Conservation (phyloP, 768 basidiomycete species). For the Hygrocybe punicea region DNA sequence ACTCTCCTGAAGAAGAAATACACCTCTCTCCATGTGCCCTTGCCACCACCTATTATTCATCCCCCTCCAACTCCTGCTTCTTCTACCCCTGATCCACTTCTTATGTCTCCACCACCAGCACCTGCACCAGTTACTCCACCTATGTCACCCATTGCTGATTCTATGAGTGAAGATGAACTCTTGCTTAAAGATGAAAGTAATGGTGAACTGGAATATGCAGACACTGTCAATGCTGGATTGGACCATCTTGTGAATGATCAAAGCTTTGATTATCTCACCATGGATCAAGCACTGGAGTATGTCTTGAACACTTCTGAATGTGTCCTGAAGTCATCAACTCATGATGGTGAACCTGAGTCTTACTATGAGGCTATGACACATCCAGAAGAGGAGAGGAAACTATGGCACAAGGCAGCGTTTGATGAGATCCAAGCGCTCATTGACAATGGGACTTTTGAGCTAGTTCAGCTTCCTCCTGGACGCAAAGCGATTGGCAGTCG, state of each 20-base stretch:
- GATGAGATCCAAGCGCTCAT: slow-evolving; percentile 26
- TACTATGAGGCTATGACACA: slow-evolving; percentile 20
- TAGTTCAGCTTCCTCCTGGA: slow-evolving; percentile 32
- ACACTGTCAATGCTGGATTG: background rate
- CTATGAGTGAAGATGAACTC: slow-evolving; percentile 2
- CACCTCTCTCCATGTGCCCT: background rate
- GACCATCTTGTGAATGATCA: background rate
- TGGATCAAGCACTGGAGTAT: background rate
- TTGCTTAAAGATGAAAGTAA: slow-evolving; percentile 7
- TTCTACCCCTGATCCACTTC: slow-evolving; percentile 4
- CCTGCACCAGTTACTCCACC: background rate
- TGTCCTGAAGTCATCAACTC: slow-evolving; percentile 2
- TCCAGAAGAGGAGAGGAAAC: slow-evolving; percentile 12
- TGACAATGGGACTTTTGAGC: slow-evolving; percentile 33
- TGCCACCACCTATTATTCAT: background rate
- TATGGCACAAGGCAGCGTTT: slow-evolving; percentile 26
- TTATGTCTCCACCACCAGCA: background rate
- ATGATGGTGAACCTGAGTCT: slow-evolving; percentile 14
- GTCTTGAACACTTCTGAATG: background rate
- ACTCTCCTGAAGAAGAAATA: background rate
- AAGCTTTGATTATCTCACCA: background rate
- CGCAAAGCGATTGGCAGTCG: slow-evolving; percentile 32
- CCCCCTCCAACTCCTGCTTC: background rate
- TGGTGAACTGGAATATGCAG: slow-evolving; percentile 4
- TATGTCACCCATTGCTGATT: background rate